A percentile compares a stretch with the other conserved stretches of the same genome.
Evolutionary conservation across 768 basidiomycete genomes (phyloP).

Genomic region (Steccherinum ochraceum): DNA sequence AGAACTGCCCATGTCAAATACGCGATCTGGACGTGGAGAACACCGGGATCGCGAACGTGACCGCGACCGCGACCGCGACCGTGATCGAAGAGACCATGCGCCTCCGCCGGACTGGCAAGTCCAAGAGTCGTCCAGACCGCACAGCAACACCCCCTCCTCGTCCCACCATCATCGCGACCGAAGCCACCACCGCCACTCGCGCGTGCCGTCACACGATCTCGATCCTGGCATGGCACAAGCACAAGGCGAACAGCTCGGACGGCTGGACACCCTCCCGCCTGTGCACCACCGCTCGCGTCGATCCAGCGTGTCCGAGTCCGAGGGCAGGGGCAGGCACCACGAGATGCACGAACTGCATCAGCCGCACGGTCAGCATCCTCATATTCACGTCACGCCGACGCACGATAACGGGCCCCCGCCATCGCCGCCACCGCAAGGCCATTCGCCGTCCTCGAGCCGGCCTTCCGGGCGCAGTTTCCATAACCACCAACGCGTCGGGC

Average conservation of each 20-base stretch:
- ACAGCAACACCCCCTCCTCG: conserved; percentile 42
- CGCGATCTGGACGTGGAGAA: neutral
- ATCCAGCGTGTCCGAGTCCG: conserved; percentile 15
- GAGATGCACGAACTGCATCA: conserved; percentile 34
- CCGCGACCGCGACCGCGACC: neutral
- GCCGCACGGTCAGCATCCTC: conserved; percentile 21
- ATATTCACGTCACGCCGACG: conserved; percentile 21
- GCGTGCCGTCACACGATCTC: conserved; percentile 12
- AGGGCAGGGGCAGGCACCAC: conserved; percentile 42
- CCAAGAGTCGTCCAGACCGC: conserved; percentile 38
- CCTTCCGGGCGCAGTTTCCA: conserved; percentile 25
- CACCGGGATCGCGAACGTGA: neutral
- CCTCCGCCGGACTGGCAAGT: conserved; percentile 5
- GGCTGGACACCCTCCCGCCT: conserved; percentile 29
- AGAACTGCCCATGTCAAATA: conserved; percentile 4
- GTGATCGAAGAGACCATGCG: neutral
- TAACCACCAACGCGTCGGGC: conserved; percentile 62
- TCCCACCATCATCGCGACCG: conserved; percentile 26
- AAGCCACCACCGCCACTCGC: neutral
- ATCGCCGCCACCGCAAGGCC: conserved; percentile 29
- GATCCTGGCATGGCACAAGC: conserved; percentile 4
- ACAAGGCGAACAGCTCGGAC: conserved; percentile 9
- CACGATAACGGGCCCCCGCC: conserved; percentile 19
- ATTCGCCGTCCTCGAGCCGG: conserved; percentile 15
- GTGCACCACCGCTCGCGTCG: conserved; percentile 26